Evolutionary conservation across 306 rosid species (phyloP).

Genomic region (Vachellia collinsii): DNA sequence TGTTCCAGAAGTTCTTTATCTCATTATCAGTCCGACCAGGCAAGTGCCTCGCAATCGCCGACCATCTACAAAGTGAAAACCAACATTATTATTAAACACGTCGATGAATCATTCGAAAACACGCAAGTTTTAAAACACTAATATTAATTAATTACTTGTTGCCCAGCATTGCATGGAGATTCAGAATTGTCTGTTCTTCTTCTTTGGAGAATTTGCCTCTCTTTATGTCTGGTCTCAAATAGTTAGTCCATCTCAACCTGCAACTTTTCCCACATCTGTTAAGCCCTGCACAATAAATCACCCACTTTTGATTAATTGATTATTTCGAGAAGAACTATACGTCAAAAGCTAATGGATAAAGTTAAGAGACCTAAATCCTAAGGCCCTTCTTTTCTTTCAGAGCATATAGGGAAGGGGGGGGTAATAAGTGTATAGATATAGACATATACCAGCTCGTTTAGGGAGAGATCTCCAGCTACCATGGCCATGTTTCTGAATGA

Average conservation of each 20-base stretch:
- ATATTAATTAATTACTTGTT: conserved; percentile 34
- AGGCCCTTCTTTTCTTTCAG: no score
- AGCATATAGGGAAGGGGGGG: no score
- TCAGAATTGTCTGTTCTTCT: conserved; percentile 38
- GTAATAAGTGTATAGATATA: no score
- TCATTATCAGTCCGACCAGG: conserved; percentile 47
- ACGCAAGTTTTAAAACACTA: no score
- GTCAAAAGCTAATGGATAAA: no score
- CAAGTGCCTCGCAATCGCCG: conserved; percentile 42
- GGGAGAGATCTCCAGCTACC: conserved; percentile 48
- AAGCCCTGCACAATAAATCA: conserved; percentile 26
- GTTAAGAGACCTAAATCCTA: no score
- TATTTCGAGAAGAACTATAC: no score
- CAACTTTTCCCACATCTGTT: conserved; percentile 51
- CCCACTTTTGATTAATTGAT: no score
- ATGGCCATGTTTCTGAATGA: conserved; percentile 42
- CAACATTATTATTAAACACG: neutral
- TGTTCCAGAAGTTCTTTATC: conserved; percentile 49
- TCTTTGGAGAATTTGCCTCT: conserved; percentile 48
- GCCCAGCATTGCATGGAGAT: conserved; percentile 45
- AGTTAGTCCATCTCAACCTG: conserved; percentile 49
- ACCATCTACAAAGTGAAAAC: conserved; percentile 32
- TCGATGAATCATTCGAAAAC: neutral
- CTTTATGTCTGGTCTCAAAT: conserved; percentile 46
- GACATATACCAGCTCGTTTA: conserved; percentile 41